Percentiles rank a stretch among this genome's conserved stretches.
Evolutionary conservation across 1,284 basidiomycete genomes (phyloP).

Genomic region (Chalciporus sp.): DNA sequence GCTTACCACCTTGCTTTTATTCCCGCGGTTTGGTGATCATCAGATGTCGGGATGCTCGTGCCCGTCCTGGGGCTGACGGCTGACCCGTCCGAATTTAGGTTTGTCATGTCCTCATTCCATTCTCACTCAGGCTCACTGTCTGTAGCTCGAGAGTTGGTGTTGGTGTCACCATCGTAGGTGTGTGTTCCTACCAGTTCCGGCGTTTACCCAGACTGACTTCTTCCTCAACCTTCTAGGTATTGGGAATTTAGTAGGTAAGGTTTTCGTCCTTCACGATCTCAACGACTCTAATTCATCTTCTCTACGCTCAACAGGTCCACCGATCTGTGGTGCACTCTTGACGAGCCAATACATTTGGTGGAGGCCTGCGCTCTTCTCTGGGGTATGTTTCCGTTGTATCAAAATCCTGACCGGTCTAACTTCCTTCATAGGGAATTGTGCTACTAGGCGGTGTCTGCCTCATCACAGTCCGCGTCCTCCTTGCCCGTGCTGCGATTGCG

Average conservation of each 20-base stretch:
- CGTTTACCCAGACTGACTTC: background rate
- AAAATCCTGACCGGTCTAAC: no score
- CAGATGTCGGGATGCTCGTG: constrained; percentile 28
- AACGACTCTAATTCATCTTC: background rate
- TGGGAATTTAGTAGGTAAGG: constrained; percentile 26
- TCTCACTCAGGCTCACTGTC: background rate
- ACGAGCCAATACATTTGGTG: constrained; percentile 19
- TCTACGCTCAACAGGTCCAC: constrained; percentile 20
- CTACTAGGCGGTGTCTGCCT: constrained; percentile 12
- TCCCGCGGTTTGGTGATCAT: background rate
- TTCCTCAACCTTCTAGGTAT: constrained; percentile 22
- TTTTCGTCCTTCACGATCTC: no score
- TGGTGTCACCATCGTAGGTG: constrained; percentile 26
- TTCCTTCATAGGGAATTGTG: constrained; percentile 7
- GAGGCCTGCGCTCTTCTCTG: constrained; percentile 21
- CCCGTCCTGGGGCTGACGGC: constrained; percentile 29
- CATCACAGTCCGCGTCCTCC: constrained; percentile 12
- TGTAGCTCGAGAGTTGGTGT: constrained; percentile 30
- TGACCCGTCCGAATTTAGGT: constrained; percentile 31
- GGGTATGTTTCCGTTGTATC: constrained; percentile 15
- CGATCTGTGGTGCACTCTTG: constrained; percentile 35
- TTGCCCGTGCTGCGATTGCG: background rate
- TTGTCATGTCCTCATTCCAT: background rate
- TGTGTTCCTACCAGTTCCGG: background rate
- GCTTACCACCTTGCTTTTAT: background rate